A percentile compares a stretch with the other conserved stretches of the same genome.
These are phyloP conservation scores for Candida sanyaensis DNA, from an alignment of 1,139 yeast genomes.

Conservation along the genomic window DNA sequence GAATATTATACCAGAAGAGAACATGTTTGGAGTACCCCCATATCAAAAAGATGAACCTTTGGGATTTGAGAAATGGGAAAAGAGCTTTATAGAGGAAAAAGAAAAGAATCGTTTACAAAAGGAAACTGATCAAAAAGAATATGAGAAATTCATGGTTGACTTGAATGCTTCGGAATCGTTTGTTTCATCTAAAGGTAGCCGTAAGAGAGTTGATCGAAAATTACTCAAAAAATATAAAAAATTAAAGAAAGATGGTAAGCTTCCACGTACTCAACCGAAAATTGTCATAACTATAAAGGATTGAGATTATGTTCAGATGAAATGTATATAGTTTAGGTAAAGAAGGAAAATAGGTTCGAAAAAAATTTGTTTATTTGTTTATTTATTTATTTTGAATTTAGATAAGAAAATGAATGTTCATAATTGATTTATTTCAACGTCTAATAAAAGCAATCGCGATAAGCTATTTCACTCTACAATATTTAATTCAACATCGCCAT, in stretches of 20 bases:
- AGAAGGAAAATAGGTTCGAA: no score
- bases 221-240: constrained; percentile 30
- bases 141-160: constrained; percentile 21
- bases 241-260: constrained; percentile 26
- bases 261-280: constrained; percentile 11
- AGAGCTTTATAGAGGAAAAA: constrained; percentile 22
- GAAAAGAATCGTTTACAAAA: constrained; percentile 19
- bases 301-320: neutral
- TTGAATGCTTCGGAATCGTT: constrained; percentile 19
- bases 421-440: neutral
- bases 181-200: constrained; percentile 22
- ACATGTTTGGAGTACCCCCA: constrained; percentile 39
- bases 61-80: constrained; percentile 44
- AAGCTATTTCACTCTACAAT: constrained; percentile 39
- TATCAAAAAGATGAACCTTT: constrained; percentile 26
- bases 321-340: neutral
- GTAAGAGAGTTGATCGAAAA: constrained; percentile 34
- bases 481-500: constrained; percentile 48
- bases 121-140: constrained; percentile 18
- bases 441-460: no score
- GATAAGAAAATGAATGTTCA: neutral
- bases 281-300: neutral
- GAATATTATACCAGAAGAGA: constrained; percentile 39
- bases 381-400: neutral
- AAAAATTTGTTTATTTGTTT: neutral